These are phyloP conservation scores for Hymenoscyphus scutula DNA, from an alignment of 2,329 filamentous ascomycete species.

Conservation along the genomic window DNA sequence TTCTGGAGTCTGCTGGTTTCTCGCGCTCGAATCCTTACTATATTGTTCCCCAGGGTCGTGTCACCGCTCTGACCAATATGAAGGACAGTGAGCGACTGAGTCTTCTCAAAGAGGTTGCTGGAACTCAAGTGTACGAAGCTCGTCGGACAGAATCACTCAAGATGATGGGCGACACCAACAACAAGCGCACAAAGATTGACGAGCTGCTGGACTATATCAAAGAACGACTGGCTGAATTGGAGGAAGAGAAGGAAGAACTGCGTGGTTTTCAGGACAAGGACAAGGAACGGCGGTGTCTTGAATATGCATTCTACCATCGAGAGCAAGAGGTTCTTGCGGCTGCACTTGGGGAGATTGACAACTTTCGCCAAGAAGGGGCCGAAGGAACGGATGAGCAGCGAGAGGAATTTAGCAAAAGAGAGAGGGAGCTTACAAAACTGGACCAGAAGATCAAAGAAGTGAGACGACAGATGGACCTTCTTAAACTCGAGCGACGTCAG, in stretches of 20 bases:
- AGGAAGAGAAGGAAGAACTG: constrained; percentile 96
- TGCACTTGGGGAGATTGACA: constrained; percentile 79
- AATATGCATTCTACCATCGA: constrained; percentile 91
- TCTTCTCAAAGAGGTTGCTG: constrained; percentile 94
- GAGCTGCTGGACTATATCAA: constrained; percentile 89
- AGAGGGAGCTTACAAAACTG: constrained; percentile 74
- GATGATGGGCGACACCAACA: constrained; percentile 95
- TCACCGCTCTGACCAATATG: constrained; percentile 97
- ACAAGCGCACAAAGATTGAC: constrained; percentile 92
- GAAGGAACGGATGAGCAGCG: constrained; percentile 82
- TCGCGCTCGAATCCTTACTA: constrained; percentile 98
- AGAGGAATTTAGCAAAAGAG: constrained; percentile 70
- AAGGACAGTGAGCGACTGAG: constrained; percentile 89
- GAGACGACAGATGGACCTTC: constrained; percentile 77
- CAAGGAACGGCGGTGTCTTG: constrained; percentile 82
- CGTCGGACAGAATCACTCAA: constrained; percentile 88
- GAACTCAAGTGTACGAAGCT: constrained; percentile 94
- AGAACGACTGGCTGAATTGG: constrained; percentile 81
- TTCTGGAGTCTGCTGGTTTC: constrained; percentile 94
- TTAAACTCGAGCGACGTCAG: constrained; percentile 81
- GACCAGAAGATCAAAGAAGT: constrained; percentile 77
- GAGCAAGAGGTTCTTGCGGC: constrained; percentile 78
- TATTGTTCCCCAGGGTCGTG: constrained; percentile 95
- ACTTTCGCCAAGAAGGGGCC: constrained; percentile 74
- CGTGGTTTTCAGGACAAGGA: constrained; percentile 94